Percentiles rank a stretch among this genome's conserved stretches.
Evolutionary conservation across 2,329 filamentous ascomycete species (phyloP).

Genomic region (Penicillium decumbens): DNA sequence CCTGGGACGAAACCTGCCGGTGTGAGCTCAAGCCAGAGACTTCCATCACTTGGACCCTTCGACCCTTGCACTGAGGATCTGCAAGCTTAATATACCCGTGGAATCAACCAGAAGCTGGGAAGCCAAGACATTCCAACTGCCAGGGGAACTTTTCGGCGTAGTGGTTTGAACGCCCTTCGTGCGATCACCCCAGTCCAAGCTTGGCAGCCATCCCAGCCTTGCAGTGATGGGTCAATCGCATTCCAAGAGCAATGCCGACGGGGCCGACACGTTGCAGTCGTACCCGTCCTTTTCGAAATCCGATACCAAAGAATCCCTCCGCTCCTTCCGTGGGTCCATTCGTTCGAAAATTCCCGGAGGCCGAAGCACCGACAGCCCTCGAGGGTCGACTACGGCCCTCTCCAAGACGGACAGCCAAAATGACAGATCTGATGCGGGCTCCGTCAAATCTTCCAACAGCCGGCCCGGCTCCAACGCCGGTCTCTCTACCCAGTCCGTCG

Average conservation of each 20-base stretch:
- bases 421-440: conserved; percentile 67
- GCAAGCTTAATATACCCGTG: conserved; percentile 20
- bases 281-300: conserved; percentile 90
- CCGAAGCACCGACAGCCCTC: conserved; percentile 66
- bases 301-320: conserved; percentile 86
- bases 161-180: conserved; percentile 23
- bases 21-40: conserved; percentile 2
- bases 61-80: conserved; percentile 5
- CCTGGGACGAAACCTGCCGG: neutral
- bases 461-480: conserved; percentile 29
- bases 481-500: conserved; percentile 24
- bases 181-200: conserved; percentile 24
- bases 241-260: conserved; percentile 53
- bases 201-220: conserved; percentile 33
- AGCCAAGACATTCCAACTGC: conserved; percentile 33
- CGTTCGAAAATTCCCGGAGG: conserved; percentile 80
- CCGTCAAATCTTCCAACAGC: conserved; percentile 67
- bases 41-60: neutral
- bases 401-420: conserved; percentile 54
- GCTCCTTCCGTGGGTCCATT: conserved; percentile 75
- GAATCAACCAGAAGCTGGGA: conserved; percentile 12
- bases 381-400: conserved; percentile 64
- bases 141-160: conserved; percentile 22
- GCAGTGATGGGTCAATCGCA: conserved; percentile 49
- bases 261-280: conserved; percentile 64